phyloP scores from a whole-genome alignment of 257 asterid genomes.

The Verbascum thapsus region DNA sequence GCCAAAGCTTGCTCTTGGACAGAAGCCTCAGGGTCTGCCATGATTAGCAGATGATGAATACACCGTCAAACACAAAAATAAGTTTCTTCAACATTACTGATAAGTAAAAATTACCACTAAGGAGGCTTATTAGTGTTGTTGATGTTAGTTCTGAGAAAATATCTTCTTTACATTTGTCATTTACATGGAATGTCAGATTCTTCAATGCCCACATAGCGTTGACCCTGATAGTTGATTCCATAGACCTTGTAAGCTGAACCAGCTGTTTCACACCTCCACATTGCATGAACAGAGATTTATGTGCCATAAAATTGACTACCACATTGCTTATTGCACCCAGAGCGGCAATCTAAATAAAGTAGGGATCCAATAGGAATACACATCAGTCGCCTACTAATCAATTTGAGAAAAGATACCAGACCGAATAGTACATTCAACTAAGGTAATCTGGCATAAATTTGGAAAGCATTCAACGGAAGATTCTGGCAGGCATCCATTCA shows the following conservation, averaged over 20 bases:
- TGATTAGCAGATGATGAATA: slow-evolving; percentile 30
- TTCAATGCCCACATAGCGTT: slow-evolving; percentile 75
- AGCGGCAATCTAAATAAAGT: slow-evolving; percentile 69
- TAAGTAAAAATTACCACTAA: slow-evolving; percentile 55
- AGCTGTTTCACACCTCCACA: slow-evolving; percentile 84
- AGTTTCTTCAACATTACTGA: slow-evolving; percentile 13
- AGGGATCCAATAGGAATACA: slow-evolving; percentile 11
- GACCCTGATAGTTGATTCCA: slow-evolving; percentile 71
- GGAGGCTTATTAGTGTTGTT: slow-evolving; percentile 66
- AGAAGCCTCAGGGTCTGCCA: slow-evolving; percentile 77
- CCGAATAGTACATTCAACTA: background rate
- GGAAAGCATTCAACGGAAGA: background rate
- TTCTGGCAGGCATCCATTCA: slow-evolving; percentile 1
- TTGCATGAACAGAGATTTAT: slow-evolving; percentile 59
- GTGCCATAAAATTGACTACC: slow-evolving; percentile 66
- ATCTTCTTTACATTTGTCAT: slow-evolving; percentile 72
- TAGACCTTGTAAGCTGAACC: slow-evolving; percentile 85
- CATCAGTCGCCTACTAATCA: slow-evolving; percentile 7
- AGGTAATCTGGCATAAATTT: background rate
- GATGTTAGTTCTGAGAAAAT: slow-evolving; percentile 68
- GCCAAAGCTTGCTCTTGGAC: slow-evolving; percentile 92
- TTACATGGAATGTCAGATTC: slow-evolving; percentile 77
- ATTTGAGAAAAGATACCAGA: slow-evolving; percentile 7
- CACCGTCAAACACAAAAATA: slow-evolving; percentile 20
- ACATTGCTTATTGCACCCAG: slow-evolving; percentile 81